Conservation (phyloP, 208 protist genomes). For the Trypanosoma platydactyli region DNA sequence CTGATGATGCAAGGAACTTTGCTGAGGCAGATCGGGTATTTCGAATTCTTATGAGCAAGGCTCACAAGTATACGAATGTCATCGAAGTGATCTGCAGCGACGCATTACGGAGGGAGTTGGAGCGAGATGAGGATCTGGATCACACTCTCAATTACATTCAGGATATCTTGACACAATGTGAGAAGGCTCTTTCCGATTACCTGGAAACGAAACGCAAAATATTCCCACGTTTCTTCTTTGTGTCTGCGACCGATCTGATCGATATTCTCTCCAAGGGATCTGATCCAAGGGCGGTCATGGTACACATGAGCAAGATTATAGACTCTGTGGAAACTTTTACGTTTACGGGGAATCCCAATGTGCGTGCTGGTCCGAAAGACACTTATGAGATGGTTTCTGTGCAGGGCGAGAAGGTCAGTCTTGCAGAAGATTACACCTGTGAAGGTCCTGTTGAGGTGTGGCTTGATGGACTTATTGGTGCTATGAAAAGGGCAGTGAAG, state of each 20-base stretch:
- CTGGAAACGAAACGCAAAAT: conserved; percentile 97
- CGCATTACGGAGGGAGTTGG: conserved; percentile 84
- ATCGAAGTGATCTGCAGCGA: conserved; percentile 90
- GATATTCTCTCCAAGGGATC: conserved; percentile 98
- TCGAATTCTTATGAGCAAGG: conserved; percentile 91
- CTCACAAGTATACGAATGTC: conserved; percentile 89
- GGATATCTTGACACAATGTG: conserved; percentile 93
- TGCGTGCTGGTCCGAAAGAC: conserved; percentile 50
- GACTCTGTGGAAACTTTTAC: conserved; percentile 92
- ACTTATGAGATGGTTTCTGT: conserved; percentile 93
- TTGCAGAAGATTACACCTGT: conserved; percentile 90
- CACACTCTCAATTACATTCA: conserved; percentile 91
- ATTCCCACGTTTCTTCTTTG: conserved; percentile 98
- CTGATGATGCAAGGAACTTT: conserved; percentile 95
- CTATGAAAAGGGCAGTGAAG: conserved; percentile 83
- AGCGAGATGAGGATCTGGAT: conserved; percentile 87
- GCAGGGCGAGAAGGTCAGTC: conserved; percentile 94
- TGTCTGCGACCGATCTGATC: conserved; percentile 94
- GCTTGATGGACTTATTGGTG: conserved; percentile 93
- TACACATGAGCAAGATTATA: conserved; percentile 97
- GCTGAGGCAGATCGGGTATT: conserved; percentile 90
- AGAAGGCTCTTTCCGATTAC: conserved; percentile 97
- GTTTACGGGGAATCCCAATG: conserved; percentile 82
- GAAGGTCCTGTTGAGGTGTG: conserved; percentile 97
- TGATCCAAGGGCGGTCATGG: conserved; percentile 93